Evolutionary conservation across 257 asterid genomes (phyloP).

Genomic region (Nicotiana sylvestris): DNA sequence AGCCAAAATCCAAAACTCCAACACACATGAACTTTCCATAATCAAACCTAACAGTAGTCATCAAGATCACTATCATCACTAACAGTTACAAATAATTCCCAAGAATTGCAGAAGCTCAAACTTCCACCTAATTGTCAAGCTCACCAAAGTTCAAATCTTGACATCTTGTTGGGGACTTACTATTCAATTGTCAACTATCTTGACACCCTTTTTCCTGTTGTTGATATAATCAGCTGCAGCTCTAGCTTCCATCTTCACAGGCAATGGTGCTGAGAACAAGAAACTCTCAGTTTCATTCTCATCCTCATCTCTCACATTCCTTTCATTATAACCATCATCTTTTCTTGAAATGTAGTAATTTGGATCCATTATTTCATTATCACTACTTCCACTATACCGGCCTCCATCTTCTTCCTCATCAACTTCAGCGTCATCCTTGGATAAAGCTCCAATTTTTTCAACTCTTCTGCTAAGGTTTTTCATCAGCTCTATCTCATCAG

Average conservation of each 20-base stretch:
- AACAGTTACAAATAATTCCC: background rate
- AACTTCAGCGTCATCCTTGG: constrained; percentile 21
- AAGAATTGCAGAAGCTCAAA: background rate
- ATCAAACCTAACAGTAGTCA: background rate
- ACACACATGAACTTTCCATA: background rate
- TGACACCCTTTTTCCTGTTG: constrained; percentile 28
- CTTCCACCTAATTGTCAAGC: background rate
- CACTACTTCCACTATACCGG: constrained; percentile 32
- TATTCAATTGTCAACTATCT: constrained; percentile 1
- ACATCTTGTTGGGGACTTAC: background rate
- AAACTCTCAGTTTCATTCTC: constrained; percentile 17
- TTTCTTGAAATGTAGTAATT: constrained; percentile 11
- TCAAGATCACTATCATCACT: background rate
- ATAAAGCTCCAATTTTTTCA: constrained; percentile 40
- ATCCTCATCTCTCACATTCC: constrained; percentile 3
- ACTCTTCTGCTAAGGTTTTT: constrained; percentile 33
- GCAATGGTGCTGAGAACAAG: constrained; percentile 49
- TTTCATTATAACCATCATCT: constrained; percentile 5
- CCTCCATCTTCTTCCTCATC: constrained; percentile 39
- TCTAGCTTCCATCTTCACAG: constrained; percentile 51
- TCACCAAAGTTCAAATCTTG: background rate
- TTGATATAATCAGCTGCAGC: constrained; percentile 17
- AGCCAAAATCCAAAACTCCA: background rate
- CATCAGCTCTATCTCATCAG: constrained; percentile 23
- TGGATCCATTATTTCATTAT: constrained; percentile 29